Percentiles rank a stretch among this genome's conserved stretches.
These are phyloP conservation scores for Aspergillus versicolor DNA, from an alignment of 2,329 filamentous ascomycete genomes.

Conservation along the genomic window DNA sequence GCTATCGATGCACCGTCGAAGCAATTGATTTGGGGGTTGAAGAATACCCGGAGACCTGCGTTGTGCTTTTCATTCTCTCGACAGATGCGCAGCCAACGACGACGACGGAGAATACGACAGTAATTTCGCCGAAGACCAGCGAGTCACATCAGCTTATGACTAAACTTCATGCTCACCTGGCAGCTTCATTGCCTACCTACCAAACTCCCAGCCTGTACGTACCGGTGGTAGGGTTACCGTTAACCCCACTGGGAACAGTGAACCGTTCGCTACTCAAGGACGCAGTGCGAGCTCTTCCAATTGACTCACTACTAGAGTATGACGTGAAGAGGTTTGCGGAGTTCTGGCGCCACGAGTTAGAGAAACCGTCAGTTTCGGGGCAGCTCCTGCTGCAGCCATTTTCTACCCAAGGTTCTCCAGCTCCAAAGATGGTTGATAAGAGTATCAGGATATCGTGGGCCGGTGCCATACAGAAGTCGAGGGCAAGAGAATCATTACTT, in stretches of 20 bases:
- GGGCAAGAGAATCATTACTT: conserved; percentile 31
- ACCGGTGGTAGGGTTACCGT: conserved; percentile 31
- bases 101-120: background rate
- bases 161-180: conserved; percentile 23
- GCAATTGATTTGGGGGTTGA: conserved; percentile 9
- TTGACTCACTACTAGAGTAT: conserved; percentile 14
- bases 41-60: background rate
- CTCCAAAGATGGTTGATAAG: conserved; percentile 8
- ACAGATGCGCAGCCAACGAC: background rate
- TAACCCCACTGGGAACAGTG: conserved; percentile 33
- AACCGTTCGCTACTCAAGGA: conserved; percentile 25
- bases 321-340: conserved; percentile 21
- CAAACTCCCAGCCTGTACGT: conserved; percentile 39
- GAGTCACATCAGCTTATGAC: conserved; percentile 15
- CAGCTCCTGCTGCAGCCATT: conserved; percentile 12
- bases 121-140: conserved; percentile 16
- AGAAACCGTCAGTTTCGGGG: conserved; percentile 3
- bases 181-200: conserved; percentile 26
- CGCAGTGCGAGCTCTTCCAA: conserved; percentile 15
- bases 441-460: conserved; percentile 7
- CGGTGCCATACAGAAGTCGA: conserved; percentile 14
- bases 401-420: conserved; percentile 10
- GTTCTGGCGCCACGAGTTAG: conserved; percentile 20
- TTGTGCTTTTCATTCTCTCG: conserved; percentile 24
- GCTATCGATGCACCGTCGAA: conserved; percentile 23